Conservation (phyloP, 768 basidiomycete species). For the Naganishia randhawae region DNA sequence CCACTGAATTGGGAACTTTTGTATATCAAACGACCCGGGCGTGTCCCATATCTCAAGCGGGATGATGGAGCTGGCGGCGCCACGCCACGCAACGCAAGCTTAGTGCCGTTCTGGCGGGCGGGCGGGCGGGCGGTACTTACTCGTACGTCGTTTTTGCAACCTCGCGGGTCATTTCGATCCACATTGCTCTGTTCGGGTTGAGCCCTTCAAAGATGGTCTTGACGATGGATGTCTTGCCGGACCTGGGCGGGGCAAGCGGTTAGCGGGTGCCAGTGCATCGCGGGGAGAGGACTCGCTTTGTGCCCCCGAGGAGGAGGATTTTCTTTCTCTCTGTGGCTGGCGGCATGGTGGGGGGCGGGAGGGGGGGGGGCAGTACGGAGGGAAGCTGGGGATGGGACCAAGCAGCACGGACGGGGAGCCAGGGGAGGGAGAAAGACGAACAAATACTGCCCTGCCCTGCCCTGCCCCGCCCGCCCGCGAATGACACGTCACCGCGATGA, state of each 20-base stretch:
- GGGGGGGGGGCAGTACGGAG: background rate
- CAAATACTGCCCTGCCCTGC: no score
- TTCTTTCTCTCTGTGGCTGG: constrained; percentile 31
- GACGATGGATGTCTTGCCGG: constrained; percentile 86
- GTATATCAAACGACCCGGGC: constrained; percentile 76
- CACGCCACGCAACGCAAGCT: background rate
- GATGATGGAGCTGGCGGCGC: constrained; percentile 69
- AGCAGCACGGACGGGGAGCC: no score
- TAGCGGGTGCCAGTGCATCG: background rate
- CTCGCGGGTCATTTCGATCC: constrained; percentile 79
- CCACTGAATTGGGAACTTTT: constrained; percentile 66
- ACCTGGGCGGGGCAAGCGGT: constrained; percentile 55
- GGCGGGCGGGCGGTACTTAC: constrained; percentile 56
- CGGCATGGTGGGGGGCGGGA: background rate
- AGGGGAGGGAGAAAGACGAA: no score
- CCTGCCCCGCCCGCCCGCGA: no score
- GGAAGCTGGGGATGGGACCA: no score
- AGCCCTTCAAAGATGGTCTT: constrained; percentile 86
- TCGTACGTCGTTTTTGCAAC: constrained; percentile 71
- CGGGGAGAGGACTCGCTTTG: constrained; percentile 44
- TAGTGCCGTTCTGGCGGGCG: background rate
- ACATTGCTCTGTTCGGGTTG: constrained; percentile 78
- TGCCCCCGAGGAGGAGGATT: constrained; percentile 46
- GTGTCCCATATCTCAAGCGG: constrained; percentile 95
- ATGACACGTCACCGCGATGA: no score